Percentiles rank a stretch among this genome's conserved stretches.
These are phyloP conservation scores for Pisolithus sp. DNA, from an alignment of 768 basidiomycete species.

Conservation along the genomic window DNA sequence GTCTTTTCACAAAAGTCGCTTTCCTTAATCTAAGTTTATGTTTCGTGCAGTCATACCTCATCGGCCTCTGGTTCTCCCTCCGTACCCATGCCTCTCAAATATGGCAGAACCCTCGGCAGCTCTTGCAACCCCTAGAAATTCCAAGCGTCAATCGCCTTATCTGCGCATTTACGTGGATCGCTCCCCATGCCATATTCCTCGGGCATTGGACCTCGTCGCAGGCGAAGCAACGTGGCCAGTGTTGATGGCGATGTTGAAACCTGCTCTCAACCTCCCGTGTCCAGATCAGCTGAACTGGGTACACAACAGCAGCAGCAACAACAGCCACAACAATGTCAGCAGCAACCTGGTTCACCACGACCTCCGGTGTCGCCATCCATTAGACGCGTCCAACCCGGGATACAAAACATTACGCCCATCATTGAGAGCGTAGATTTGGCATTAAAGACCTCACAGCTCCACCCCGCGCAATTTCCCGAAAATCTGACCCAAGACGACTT, in stretches of 20 bases:
- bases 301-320: slow-evolving; percentile 1
- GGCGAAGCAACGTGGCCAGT: slow-evolving; percentile 37
- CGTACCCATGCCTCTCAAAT: slow-evolving; percentile 97
- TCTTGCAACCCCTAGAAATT: slow-evolving; percentile 63
- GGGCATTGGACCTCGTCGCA: slow-evolving; percentile 28
- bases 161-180: slow-evolving; percentile 54
- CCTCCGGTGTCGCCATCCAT: slow-evolving; percentile 38
- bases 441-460: slow-evolving; percentile 50
- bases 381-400: slow-evolving; percentile 37
- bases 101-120: slow-evolving; percentile 94
- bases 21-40: slow-evolving; percentile 3
- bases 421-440: slow-evolving; percentile 75
- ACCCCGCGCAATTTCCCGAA: slow-evolving; percentile 50
- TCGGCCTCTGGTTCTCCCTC: slow-evolving; percentile 98
- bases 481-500: slow-evolving; percentile 82
- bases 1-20: slow-evolving; percentile 26
- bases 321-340: slow-evolving; percentile 4
- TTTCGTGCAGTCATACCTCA: slow-evolving; percentile 74
- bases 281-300: slow-evolving; percentile 22
- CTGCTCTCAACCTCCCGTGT: slow-evolving; percentile 34
- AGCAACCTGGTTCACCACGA: slow-evolving; percentile 11
- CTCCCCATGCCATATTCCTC: slow-evolving; percentile 6
- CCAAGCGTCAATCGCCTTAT: slow-evolving; percentile 47
- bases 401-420: slow-evolving; percentile 50
- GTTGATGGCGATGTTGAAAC: slow-evolving; percentile 27